phyloP scores from a whole-genome alignment of 768 basidiomycete species.

The Lactarius hatsudake region DNA sequence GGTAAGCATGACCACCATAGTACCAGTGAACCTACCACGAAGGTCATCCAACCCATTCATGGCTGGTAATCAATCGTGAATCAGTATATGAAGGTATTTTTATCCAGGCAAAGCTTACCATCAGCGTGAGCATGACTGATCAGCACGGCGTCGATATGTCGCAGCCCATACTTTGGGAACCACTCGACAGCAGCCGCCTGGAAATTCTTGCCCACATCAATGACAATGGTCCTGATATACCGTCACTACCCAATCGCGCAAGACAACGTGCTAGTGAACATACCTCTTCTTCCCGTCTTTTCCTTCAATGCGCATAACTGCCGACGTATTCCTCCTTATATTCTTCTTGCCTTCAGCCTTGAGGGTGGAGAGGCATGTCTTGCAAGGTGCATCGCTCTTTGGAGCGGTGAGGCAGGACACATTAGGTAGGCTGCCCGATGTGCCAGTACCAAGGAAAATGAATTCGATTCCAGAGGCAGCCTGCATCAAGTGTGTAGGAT shows the following conservation, averaged over 20 bases:
- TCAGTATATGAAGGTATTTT: not conserved
- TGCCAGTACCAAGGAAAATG: conserved; percentile 83
- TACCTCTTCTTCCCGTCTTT: conserved; percentile 48
- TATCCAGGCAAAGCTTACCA: conserved; percentile 38
- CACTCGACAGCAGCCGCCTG: conserved; percentile 51
- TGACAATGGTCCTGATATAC: conserved; percentile 62
- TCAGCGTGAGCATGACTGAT: conserved; percentile 90
- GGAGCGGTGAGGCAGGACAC: conserved; percentile 74
- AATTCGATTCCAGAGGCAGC: conserved; percentile 46
- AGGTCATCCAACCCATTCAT: conserved; percentile 91
- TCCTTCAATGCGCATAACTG: conserved; percentile 51
- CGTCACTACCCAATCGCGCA: not conserved
- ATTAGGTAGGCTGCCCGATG: conserved; percentile 69
- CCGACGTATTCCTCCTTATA: conserved; percentile 78
- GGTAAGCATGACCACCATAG: not conserved
- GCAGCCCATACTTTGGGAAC: conserved; percentile 71
- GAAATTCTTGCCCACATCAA: conserved; percentile 87
- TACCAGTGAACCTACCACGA: conserved; percentile 49
- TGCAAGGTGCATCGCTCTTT: conserved; percentile 49
- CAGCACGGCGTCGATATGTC: conserved; percentile 70
- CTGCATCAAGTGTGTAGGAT: not conserved
- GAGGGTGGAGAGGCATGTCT: conserved; percentile 66
- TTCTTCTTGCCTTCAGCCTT: conserved; percentile 77
- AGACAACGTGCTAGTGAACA: conserved; percentile 33
- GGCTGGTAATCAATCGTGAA: conserved; percentile 39